Base-by-base conservation (phyloP, 768 basidiomycete genomes). In the Russula sp. region DNA sequence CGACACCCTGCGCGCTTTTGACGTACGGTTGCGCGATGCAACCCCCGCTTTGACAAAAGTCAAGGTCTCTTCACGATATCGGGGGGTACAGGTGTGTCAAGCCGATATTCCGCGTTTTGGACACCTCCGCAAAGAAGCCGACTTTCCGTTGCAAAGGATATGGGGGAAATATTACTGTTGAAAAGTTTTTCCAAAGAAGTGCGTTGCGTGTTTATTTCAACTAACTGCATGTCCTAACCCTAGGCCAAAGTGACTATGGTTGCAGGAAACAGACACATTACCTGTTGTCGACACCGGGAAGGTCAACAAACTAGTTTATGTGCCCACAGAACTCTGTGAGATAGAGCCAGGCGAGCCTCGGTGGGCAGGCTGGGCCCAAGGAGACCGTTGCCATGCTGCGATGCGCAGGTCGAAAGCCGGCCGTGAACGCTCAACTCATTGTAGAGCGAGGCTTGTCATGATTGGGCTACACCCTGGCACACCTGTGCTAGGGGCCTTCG, bases 261-360 rank as follows among this genome's bases (percentile, higher is more conserved):
- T 92, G 10, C 71, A 71, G 27, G 64, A 77, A 45, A 73, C 66
- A 45, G 72, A 47, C 76, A 80, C 71, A 45, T 57, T 77, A 8
- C 76, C 76, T 4, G 40, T 76, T 48, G 66, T 78, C 54, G 71
- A 77, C 51, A 64, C 76, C 64, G 67, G 80, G 68, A 55, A 66
- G 40, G 54, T 37, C 14, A 53, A 68, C 9, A 72, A 69, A 40
- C 66, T 77, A 1, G 72, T 71, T 44, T 82, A 72, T 68, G 72
- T 90, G 0, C 89, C 89, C 0, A 83, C 87, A 1, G 89, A 92
- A 70, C 54, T 92, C 1, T 91, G 89, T 74, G 75, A 81, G 31
- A 87, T 92, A 55, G 71, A 77, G 9, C 73, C 80, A 0, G 84
- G 84, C 5, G 81, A 82, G 66, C 76, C 84, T 0, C 88, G 81